phyloP scores from a whole-genome alignment of 2,329 filamentous ascomycete genomes.

The Microcera coccophila region DNA sequence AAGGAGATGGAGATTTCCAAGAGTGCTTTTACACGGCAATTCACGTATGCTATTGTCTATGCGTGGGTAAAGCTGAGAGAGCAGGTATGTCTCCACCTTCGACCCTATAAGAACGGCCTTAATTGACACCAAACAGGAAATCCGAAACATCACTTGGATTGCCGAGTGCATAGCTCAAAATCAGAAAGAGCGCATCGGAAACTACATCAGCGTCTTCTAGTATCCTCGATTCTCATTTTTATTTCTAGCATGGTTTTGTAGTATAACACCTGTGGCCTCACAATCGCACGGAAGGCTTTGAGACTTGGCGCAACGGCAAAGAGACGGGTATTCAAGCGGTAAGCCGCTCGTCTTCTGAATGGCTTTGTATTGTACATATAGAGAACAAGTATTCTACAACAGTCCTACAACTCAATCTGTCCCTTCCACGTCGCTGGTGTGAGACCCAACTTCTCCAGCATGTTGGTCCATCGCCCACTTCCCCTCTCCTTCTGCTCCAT shows the following conservation, averaged over 20 bases:
- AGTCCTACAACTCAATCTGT: slow-evolving; percentile 59
- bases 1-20: slow-evolving; percentile 99
- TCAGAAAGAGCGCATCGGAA: slow-evolving; percentile 97
- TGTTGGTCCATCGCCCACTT: slow-evolving; percentile 81
- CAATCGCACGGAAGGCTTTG: slow-evolving; percentile 36
- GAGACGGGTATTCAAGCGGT: slow-evolving; percentile 20
- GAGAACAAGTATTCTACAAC: slow-evolving; percentile 43
- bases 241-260: slow-evolving; percentile 38
- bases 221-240: slow-evolving; percentile 22
- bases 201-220: slow-evolving; percentile 98
- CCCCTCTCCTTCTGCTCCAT: slow-evolving; percentile 86
- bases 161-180: slow-evolving; percentile 99
- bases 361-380: slow-evolving; percentile 49
- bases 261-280: slow-evolving; percentile 37
- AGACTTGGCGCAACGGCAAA: slow-evolving; percentile 32
- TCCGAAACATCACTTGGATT: slow-evolving; percentile 99
- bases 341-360: slow-evolving; percentile 27
- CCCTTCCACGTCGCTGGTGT: slow-evolving; percentile 85
- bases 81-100: slow-evolving; percentile 61
- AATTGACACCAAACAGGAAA: slow-evolving; percentile 66
- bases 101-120: background rate
- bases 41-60: slow-evolving; percentile 91
- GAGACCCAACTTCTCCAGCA: slow-evolving; percentile 80
- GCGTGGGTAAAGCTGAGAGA: slow-evolving; percentile 97
- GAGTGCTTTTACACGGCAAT: slow-evolving; percentile 90